Conservation (phyloP, 495 filamentous ascomycete genomes). For the Sporormia fimetaria region DNA sequence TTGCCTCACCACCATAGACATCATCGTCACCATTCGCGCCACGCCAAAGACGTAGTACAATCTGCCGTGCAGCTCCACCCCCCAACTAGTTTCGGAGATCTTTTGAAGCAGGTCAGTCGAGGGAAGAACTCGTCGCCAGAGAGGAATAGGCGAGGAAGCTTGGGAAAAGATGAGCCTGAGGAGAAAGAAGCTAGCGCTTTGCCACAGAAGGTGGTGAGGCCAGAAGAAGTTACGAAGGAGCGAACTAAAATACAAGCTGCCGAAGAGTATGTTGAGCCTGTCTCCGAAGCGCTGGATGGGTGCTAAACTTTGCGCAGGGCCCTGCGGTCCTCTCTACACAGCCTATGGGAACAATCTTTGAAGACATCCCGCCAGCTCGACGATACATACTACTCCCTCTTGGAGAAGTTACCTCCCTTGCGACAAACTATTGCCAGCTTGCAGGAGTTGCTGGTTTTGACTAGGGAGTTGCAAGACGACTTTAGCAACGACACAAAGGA, state of each 20-base stretch:
- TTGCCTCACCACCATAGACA: constrained; percentile 13
- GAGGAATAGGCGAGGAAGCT: constrained; percentile 11
- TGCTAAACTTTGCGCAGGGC: constrained; percentile 21
- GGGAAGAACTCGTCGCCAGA: constrained; percentile 8
- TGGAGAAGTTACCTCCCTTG: constrained; percentile 63
- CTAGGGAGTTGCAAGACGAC: constrained; percentile 45
- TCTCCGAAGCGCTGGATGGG: not conserved
- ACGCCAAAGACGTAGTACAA: constrained; percentile 15
- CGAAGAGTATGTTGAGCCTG: constrained; percentile 36
- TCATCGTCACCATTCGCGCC: constrained; percentile 16
- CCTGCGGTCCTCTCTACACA: constrained; percentile 28
- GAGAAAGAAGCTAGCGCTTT: not conserved
- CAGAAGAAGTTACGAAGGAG: constrained; percentile 37
- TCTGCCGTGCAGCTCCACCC: constrained; percentile 18
- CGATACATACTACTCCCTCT: constrained; percentile 72
- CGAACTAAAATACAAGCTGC: constrained; percentile 35
- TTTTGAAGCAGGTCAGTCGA: constrained; percentile 18
- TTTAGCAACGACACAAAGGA: constrained; percentile 52
- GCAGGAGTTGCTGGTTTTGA: constrained; percentile 55
- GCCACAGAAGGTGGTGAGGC: constrained; percentile 29
- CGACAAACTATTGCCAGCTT: constrained; percentile 56
- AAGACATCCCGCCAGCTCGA: constrained; percentile 65
- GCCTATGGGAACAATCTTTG: constrained; percentile 33
- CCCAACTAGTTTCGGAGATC: constrained; percentile 19
- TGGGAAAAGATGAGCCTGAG: not conserved